Evolutionary conservation across 495 filamentous ascomycete genomes (phyloP).

Genomic region (Trichoderma asperelloides): DNA sequence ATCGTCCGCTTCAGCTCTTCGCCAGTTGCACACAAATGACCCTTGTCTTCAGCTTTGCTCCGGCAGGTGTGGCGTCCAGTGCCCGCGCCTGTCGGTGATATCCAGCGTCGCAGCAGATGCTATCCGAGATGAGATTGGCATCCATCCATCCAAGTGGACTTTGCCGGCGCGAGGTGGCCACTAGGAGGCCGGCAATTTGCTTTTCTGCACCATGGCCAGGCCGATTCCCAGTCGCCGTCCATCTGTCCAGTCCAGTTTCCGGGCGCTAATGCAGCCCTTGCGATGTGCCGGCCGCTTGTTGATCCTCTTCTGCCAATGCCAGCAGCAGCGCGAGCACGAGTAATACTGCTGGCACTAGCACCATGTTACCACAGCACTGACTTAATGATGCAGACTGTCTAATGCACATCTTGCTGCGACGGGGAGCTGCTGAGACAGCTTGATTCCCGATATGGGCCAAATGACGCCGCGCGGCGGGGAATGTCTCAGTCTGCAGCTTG

Average conservation of each 20-base stretch:
- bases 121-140: neutral
- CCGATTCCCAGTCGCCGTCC: neutral
- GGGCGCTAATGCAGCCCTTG: constrained; percentile 3
- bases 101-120: neutral
- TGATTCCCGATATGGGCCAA: neutral
- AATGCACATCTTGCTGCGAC: too few relatives aligned
- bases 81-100: neutral
- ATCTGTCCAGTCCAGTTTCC: neutral
- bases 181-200: neutral
- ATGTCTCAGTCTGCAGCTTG: neutral
- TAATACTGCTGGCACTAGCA: neutral
- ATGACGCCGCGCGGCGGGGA: neutral
- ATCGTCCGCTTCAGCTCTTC: too few relatives aligned
- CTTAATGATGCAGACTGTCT: too few relatives aligned
- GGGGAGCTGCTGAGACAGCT: neutral
- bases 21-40: neutral
- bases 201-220: neutral
- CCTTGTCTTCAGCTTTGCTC: neutral
- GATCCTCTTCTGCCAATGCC: neutral
- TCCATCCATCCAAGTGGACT: neutral
- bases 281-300: constrained; percentile 1
- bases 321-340: neutral
- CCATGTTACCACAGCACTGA: neutral
- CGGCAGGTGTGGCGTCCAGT: neutral
- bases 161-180: neutral